Evolutionary conservation across 106 monocot species (phyloP).

Genomic region (Amphibolis antarctica): DNA sequence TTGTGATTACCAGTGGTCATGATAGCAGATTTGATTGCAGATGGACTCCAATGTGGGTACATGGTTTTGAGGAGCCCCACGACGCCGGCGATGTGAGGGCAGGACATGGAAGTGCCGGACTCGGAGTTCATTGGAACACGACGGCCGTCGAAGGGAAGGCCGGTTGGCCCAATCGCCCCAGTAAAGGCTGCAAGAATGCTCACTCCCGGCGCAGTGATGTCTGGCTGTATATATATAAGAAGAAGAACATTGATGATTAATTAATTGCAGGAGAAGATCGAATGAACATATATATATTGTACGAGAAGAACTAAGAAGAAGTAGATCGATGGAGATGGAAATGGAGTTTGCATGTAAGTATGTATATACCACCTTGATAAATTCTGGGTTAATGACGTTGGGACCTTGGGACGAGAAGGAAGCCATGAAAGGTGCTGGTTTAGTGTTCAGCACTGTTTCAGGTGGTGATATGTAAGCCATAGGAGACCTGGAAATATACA

Average conservation of each 20-base stretch:
- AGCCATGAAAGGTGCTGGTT: constrained; percentile 25
- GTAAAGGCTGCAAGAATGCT: constrained; percentile 15
- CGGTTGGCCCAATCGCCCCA: neutral
- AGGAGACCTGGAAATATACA: constrained; percentile 9
- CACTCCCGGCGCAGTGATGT: constrained; percentile 54
- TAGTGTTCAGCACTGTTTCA: constrained; percentile 7
- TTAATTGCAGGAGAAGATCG: neutral
- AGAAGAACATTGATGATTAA: neutral
- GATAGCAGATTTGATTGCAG: constrained; percentile 69
- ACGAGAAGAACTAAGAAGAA: too few relatives aligned
- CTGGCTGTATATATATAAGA: constrained; percentile 23
- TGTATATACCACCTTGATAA: constrained; percentile 12
- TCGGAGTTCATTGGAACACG: constrained; percentile 32
- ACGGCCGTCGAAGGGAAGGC: neutral
- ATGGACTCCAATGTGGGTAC: constrained; percentile 58
- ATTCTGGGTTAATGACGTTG: constrained; percentile 13
- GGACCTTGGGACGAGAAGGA: constrained; percentile 26
- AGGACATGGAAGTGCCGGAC: constrained; percentile 82
- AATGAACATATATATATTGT: too few relatives aligned
- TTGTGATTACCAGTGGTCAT: constrained; percentile 48
- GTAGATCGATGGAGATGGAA: too few relatives aligned
- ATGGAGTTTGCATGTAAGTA: too few relatives aligned
- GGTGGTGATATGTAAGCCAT: constrained; percentile 4
- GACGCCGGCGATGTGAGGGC: constrained; percentile 68
- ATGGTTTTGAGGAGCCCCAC: constrained; percentile 50